These are phyloP conservation scores for Alternaria solani DNA, from an alignment of 2,329 filamentous ascomycete species.

Conservation along the genomic window DNA sequence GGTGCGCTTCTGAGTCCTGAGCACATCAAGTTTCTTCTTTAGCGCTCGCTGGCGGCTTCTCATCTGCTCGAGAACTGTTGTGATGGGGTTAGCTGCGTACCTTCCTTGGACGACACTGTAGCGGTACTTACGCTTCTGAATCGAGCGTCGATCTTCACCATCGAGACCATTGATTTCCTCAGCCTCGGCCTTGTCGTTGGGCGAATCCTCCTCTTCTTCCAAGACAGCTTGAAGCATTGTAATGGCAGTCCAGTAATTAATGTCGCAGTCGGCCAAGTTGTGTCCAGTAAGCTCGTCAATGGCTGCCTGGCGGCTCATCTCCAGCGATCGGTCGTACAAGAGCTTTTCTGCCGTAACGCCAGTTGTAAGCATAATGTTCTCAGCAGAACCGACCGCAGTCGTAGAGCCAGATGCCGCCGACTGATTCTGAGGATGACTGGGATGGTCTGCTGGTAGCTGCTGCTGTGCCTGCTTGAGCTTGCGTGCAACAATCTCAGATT, in stretches of 20 bases:
- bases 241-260: conserved; percentile 92
- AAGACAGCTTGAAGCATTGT: conserved; percentile 94
- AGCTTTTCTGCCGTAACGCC: conserved; percentile 95
- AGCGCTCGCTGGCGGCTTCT: conserved; percentile 53
- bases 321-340: conserved; percentile 96
- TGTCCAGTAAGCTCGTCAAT: conserved; percentile 96
- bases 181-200: conserved; percentile 57
- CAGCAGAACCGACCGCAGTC: conserved; percentile 69
- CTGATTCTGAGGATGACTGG: conserved; percentile 83
- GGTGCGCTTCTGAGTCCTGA: conserved; percentile 49
- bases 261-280: conserved; percentile 85
- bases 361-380: conserved; percentile 83
- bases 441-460: conserved; percentile 82
- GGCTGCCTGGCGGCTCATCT: conserved; percentile 94
- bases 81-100: conserved; percentile 29
- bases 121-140: conserved; percentile 71
- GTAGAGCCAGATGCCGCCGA: conserved; percentile 65
- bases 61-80: conserved; percentile 58
- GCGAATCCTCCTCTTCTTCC: conserved; percentile 75
- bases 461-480: conserved; percentile 88
- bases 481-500: conserved; percentile 90
- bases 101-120: neutral
- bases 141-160: conserved; percentile 74
- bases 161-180: conserved; percentile 65
- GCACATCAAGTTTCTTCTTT: conserved; percentile 56